Percentiles rank a stretch among this genome's conserved stretches.
Evolutionary conservation across 2,329 filamentous ascomycete genomes (phyloP).

Genomic region (Arthrocladium fulminans): DNA sequence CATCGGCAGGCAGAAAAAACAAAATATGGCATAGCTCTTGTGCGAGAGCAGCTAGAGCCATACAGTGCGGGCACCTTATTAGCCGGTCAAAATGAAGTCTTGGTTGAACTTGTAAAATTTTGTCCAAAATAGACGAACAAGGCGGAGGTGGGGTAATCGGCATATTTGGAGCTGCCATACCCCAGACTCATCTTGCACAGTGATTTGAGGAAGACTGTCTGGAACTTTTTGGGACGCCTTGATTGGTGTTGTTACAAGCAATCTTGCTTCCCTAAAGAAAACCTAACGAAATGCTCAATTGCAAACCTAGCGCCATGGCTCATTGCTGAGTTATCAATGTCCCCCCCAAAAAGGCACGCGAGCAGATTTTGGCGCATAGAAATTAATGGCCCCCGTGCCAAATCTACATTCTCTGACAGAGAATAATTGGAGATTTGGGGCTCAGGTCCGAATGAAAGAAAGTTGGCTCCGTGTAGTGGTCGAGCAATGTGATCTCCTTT

Average conservation of each 20-base stretch:
- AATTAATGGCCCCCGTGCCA: too few relatives aligned
- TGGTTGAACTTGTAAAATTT: background rate
- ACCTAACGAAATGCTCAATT: slow-evolving; percentile 2
- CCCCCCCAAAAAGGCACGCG: too few relatives aligned
- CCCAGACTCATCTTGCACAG: too few relatives aligned
- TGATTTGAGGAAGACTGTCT: too few relatives aligned
- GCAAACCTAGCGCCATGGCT: background rate
- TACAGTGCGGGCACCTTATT: background rate
- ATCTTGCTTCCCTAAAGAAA: background rate
- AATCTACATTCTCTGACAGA: background rate
- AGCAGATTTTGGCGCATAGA: too few relatives aligned
- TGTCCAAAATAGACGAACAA: background rate
- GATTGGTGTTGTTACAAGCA: background rate
- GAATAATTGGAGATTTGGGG: background rate
- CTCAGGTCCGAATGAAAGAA: too few relatives aligned
- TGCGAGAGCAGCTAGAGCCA: background rate
- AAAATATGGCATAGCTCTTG: background rate
- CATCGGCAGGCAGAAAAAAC: background rate
- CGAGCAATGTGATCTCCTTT: background rate
- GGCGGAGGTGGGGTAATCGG: background rate
- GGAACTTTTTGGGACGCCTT: background rate
- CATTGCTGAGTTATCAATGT: background rate
- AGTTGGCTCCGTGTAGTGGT: too few relatives aligned
- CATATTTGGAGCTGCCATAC: too few relatives aligned
- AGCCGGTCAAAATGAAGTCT: background rate